Evolutionary conservation across 495 filamentous ascomycete species (phyloP), one percentile per base, ranked within the genome.

Genomic region (Podospora tetraspora): DNA sequence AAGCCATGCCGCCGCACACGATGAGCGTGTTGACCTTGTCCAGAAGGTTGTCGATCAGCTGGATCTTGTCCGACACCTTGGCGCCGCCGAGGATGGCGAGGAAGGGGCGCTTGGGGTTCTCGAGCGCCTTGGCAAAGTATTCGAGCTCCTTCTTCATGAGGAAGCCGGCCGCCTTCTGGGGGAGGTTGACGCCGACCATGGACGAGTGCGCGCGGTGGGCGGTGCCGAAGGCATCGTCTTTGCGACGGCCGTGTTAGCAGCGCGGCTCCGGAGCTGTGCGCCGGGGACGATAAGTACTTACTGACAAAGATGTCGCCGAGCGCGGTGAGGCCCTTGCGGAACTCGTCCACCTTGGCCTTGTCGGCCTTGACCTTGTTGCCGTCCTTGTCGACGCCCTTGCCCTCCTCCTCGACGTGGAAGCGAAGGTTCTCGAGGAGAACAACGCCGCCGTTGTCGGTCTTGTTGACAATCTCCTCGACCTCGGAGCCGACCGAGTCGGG

Each of bases 81-180:
- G 96, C 92, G 69, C 95, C 95, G 70, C 95, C 95, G 5, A 99
- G 90, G 78, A 99, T 98, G 78, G 95, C 96, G 21, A 99, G 91
- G 91, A 99, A 99, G 67, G 96, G 96, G 27, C 93, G 89, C 83
- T 94, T 84, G 52, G 95, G 95, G 72, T 86, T 87, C 84, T 99
- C 95, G 37, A 99, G 91, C 34, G 94, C 95, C 84, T 97, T 87
- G 66, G 95, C 95, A 79, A 99, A 99, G 89, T 98, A 99, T 76
- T 98, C 94, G 61, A 99, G 92, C 81, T 99, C 95, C 85, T 98
- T 99, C 91, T 99, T 99, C 83, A 99, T 91, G 73, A 99, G 89
- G 88, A 97, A 98, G 62, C 95, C 95, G 64, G 94, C 90, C 7
- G 95, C 95, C 84, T 94, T 97, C 79, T 97, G 92, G 63, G 95